Percentiles rank a stretch among this genome's conserved stretches.
These are phyloP conservation scores for Phytophthora multivora DNA, from an alignment of 352 stramenopile genomes.

Conservation along the genomic window DNA sequence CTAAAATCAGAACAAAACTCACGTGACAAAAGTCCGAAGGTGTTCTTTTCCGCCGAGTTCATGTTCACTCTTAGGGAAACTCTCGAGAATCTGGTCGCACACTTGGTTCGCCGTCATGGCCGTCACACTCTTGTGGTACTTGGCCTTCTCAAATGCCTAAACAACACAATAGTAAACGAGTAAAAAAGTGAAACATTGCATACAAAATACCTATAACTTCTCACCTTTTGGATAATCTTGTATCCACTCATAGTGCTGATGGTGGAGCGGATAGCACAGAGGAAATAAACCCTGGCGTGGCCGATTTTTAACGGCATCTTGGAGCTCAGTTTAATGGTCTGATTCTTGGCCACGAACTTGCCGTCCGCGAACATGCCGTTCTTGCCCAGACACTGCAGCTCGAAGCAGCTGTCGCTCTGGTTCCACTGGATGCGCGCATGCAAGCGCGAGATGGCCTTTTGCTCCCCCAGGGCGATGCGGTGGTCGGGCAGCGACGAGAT, in stretches of 20 bases:
- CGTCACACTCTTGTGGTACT: conserved; percentile 57
- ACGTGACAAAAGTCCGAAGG: conserved; percentile 70
- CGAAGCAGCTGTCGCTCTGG: conserved; percentile 71
- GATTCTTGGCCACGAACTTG: conserved; percentile 74
- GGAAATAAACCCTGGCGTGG: conserved; percentile 74
- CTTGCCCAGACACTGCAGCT: conserved; percentile 81
- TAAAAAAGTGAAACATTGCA: conserved; percentile 3
- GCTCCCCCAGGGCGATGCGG: conserved; percentile 72
- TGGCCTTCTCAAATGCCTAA: conserved; percentile 82
- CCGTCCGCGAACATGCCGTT: conserved; percentile 80
- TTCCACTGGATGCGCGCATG: conserved; percentile 86
- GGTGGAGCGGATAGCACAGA: conserved; percentile 69
- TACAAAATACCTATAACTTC: background rate
- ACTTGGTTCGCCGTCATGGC: conserved; percentile 67
- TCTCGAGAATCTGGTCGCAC: conserved; percentile 74
- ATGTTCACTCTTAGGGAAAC: conserved; percentile 72
- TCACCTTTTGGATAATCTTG: conserved; percentile 81
- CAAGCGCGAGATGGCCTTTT: conserved; percentile 78
- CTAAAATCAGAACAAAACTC: conserved; percentile 13
- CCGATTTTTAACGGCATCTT: conserved; percentile 86
- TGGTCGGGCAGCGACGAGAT: conserved; percentile 41
- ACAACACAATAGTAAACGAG: conserved; percentile 2
- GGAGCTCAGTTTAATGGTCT: conserved; percentile 65
- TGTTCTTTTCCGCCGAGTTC: conserved; percentile 80
- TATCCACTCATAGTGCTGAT: conserved; percentile 84